Percentiles rank a stretch among this genome's conserved stretches.
These are phyloP conservation scores for Cicer chorassanicum DNA, from an alignment of 306 rosid species.

Conservation along the genomic window DNA sequence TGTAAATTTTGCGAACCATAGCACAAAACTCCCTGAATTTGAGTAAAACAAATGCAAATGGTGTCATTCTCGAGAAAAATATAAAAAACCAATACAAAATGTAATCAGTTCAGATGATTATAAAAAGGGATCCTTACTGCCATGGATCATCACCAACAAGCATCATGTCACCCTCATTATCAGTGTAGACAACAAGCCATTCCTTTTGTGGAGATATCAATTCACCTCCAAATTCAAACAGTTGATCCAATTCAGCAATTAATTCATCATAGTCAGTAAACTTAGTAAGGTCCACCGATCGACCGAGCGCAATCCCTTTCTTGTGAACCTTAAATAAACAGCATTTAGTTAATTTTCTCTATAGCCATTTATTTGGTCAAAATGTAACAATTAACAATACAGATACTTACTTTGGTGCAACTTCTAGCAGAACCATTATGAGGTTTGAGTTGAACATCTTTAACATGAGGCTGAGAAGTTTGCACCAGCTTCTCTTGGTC, in stretches of 20 bases:
- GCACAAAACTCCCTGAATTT: conserved; percentile 82
- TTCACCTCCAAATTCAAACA: conserved; percentile 91
- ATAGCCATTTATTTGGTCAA: not conserved
- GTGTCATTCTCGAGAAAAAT: not conserved
- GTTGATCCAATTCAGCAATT: conserved; percentile 74
- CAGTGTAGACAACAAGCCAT: conserved; percentile 89
- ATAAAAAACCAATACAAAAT: not conserved
- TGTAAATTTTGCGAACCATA: conserved; percentile 87
- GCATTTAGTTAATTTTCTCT: conserved; percentile 28
- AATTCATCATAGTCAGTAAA: conserved; percentile 77
- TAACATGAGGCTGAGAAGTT: conserved; percentile 49
- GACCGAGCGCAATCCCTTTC: conserved; percentile 97
- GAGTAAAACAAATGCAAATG: conserved; percentile 23
- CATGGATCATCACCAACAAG: conserved; percentile 99
- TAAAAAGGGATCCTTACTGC: conserved; percentile 70
- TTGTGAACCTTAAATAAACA: conserved; percentile 82
- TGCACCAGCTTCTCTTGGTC: conserved; percentile 58
- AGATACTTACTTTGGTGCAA: conserved; percentile 76
- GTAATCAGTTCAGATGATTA: not conserved
- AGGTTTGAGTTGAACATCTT: conserved; percentile 65
- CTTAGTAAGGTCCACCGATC: conserved; percentile 91
- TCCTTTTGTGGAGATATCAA: conserved; percentile 66
- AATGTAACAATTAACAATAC: not conserved
- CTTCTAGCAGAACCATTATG: conserved; percentile 74
- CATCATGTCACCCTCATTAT: conserved; percentile 96